phyloP scores from a whole-genome alignment of 1,139 yeast genomes.

The Torulaspora globosa region DNA sequence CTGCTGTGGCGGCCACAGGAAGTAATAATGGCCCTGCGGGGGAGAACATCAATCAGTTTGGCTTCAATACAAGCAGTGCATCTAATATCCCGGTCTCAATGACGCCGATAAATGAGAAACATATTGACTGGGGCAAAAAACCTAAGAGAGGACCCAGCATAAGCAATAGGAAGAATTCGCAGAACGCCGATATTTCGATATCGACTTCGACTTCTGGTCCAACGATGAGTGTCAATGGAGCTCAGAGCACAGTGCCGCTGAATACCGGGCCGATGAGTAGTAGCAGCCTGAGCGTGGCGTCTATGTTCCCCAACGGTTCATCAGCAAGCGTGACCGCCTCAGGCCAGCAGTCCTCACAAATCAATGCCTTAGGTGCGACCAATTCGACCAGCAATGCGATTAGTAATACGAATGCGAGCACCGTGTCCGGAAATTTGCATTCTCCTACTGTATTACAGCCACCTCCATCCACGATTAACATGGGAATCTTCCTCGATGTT shows the following conservation, averaged over 20 bases:
- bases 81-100: constrained; percentile 54
- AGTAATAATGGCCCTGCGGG: constrained; percentile 9
- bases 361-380: constrained; percentile 1
- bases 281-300: constrained; percentile 8
- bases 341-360: constrained; percentile 4
- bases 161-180: constrained; percentile 21
- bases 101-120: constrained; percentile 75
- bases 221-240: constrained; percentile 1
- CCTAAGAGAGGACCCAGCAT: constrained; percentile 31
- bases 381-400: neutral
- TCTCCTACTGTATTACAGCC: constrained; percentile 22
- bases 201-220: neutral
- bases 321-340: constrained; percentile 1
- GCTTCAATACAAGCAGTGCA: constrained; percentile 53
- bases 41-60: constrained; percentile 60
- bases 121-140: constrained; percentile 28
- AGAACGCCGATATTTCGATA: constrained; percentile 8
- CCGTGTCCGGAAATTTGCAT: neutral
- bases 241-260: constrained; percentile 2
- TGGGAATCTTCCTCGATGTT: constrained; percentile 33
- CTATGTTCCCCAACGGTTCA: constrained; percentile 1
- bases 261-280: constrained; percentile 5
- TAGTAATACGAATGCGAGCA: neutral
- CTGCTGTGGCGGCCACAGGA: constrained; percentile 13
- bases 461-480: constrained; percentile 29